A percentile compares a stretch with the other conserved stretches of the same genome.
Conservation (phyloP, 1,139 yeast species). For the Saccharomyces uvarum region DNA sequence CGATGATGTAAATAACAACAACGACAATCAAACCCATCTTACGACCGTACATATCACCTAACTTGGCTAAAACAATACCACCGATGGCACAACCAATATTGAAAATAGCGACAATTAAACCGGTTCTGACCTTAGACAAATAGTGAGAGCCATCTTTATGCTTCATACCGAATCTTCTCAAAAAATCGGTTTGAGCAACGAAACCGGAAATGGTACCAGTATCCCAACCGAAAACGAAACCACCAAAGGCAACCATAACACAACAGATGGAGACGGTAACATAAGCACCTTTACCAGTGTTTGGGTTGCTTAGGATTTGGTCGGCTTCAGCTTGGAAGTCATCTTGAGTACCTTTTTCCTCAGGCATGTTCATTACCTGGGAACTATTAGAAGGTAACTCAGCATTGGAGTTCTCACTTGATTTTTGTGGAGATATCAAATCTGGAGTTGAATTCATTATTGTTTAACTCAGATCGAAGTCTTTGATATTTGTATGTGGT, state of each 20-base stretch:
- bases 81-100: conserved; percentile 67
- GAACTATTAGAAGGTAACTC: conserved; percentile 14
- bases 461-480: not conserved
- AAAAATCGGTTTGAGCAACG: conserved; percentile 60
- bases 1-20: conserved; percentile 52
- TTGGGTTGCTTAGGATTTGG: conserved; percentile 1
- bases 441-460: conserved; percentile 20
- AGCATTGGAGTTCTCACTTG: conserved; percentile 8
- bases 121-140: conserved; percentile 47
- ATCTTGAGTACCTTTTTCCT: conserved; percentile 18
- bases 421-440: conserved; percentile 17
- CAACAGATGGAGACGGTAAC: conserved; percentile 37
- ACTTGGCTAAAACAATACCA: conserved; percentile 46
- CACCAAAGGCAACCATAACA: conserved; percentile 54
- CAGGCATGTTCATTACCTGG: conserved; percentile 7
- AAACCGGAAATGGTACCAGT: conserved; percentile 75
- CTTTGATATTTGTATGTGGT: not conserved
- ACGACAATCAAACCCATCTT: conserved; percentile 49
- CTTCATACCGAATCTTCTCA: conserved; percentile 46
- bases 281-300: conserved; percentile 11
- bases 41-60: conserved; percentile 56
- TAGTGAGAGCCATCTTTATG: conserved; percentile 37
- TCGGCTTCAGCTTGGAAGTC: conserved; percentile 17
- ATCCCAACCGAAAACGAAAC: conserved; percentile 65
- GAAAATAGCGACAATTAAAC: conserved; percentile 57